Base-by-base conservation (phyloP, 495 filamentous ascomycete species). In the Podospora fimiseda region DNA sequence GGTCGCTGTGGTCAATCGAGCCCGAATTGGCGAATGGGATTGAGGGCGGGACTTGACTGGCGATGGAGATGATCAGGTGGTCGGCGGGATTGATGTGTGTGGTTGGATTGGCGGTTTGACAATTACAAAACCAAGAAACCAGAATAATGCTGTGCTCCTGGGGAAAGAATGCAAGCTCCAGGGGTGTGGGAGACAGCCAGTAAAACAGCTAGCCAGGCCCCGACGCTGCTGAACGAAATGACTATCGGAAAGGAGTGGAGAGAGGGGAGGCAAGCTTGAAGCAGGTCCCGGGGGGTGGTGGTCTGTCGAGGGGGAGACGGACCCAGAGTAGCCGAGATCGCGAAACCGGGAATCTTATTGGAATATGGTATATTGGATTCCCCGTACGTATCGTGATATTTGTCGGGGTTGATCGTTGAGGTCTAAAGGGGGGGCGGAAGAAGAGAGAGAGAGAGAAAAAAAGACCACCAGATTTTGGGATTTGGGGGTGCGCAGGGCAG, bases 181-280 rank as follows among this genome's bases (percentile, higher is more conserved):
- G 63, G 65, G 65, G 65, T 59, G 61, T 43, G 57, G 47, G 53
- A 40, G 60, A 45, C 41, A 51, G 48, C 59, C 65, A 66, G 63
- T 68, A 62, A 68, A 64, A 65, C 60, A 60, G 65, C 65, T 61
- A 60, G 56, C 41, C 56, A 54, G 59, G 61, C 23, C 61, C 58
- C 62, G 56, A 59, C 51, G 53, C 50, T 60, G 49, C 55, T 63
- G 63, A 66, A 57, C 46, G 65, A 68, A 68, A 68, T 68, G 65
- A 67, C 59, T 53, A 43, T 61, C 61, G 65, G 61, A 56, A 50
- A 51, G 61, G 46, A 43, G 62, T 57, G 65, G 60, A 57, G 59
- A 60, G 63, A 56, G 55, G 49, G 57, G 56, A 60, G 57, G 60
- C 53, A 42, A 43, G 52, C 47, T 43, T 24, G 40, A 48, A 52